Base-by-base conservation (phyloP, 352 stramenopile genomes). In the Phytophthora fragariaefolia region DNA sequence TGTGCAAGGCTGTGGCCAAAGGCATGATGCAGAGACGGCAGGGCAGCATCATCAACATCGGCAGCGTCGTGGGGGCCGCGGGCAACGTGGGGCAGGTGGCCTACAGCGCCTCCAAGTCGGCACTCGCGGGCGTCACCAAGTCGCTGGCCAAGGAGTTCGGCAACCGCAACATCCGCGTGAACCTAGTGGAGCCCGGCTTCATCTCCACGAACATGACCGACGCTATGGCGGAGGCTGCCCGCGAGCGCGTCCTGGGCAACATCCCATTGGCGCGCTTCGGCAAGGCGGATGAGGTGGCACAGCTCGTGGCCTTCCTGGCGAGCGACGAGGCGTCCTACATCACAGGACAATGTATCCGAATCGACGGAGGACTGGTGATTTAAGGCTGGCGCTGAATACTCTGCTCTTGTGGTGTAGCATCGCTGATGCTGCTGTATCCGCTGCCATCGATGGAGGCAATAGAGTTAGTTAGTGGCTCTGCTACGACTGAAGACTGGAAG, bases 121-220 rank as follows among this genome's bases (percentile, higher is more conserved):
- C 76, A 7, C 77, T 97, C 2, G 59, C 79, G 10, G 88, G 88
- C 17, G 76, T 93, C 40, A 96, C 85, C 48, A 89, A 81, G 63
- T 87, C 87, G 49, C 76, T 96, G 38, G 88, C 88, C 28, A 95
- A 93, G 48, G 90, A 97, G 64, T 77, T 97, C 12, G 88, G 88
- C 20, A 83, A 72, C 47, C 83, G 87, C 23, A 90, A 92, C 51
- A 93, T 97, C 60, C 85, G 90, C 26, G 88, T 97, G 23, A 97
- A 97, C 63, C 69, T 96, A 13, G 85, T 97, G 2, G 90, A 95
- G 64, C 90, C 90, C 1, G 90, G 90, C 9, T 96, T 92, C 71
- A 89, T 97, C 43, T 58, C 66, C 10, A 97, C 90, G 0, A 83
- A 92, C 59, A 96, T 97, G 88, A 96, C 87, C 5, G 71, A 74